Conservation (phyloP, 2,329 filamentous ascomycete species). For the Colletotrichum godetiae region DNA sequence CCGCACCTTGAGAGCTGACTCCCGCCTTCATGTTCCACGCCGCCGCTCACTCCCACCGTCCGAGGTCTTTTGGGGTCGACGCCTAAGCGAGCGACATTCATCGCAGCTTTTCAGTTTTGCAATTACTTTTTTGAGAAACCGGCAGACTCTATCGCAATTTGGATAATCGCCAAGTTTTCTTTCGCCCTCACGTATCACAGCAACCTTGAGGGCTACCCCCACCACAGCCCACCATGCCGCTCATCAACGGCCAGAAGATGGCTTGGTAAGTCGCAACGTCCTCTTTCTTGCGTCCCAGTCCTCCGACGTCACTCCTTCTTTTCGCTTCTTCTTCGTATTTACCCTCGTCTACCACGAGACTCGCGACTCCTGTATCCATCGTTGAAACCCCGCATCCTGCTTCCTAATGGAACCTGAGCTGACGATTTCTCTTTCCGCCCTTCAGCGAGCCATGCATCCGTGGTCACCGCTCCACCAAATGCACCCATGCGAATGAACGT, state of each 20-base stretch:
- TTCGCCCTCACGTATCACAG: not conserved
- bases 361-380: constrained; percentile 1
- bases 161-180: not conserved
- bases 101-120: not conserved
- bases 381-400: constrained; percentile 4
- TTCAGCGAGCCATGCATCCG: constrained; percentile 78
- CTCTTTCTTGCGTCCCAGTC: constrained; percentile 18
- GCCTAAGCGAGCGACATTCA: constrained; percentile 2
- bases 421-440: constrained; percentile 33
- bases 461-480: constrained; percentile 81
- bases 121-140: constrained; percentile 5
- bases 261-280: constrained; percentile 69
- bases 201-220: constrained; percentile 4
- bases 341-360: constrained; percentile 1
- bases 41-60: constrained; percentile 28
- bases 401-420: constrained; percentile 13
- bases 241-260: constrained; percentile 78
- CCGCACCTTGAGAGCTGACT: constrained; percentile 16
- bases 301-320: not conserved
- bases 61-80: constrained; percentile 24
- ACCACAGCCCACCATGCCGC: constrained; percentile 63
- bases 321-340: constrained; percentile 19
- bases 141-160: not conserved
- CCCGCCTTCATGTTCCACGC: constrained; percentile 35
- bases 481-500: constrained; percentile 74